These are phyloP conservation scores for Earliella scabrosa DNA, from an alignment of 1,284 basidiomycete species.

Conservation along the genomic window DNA sequence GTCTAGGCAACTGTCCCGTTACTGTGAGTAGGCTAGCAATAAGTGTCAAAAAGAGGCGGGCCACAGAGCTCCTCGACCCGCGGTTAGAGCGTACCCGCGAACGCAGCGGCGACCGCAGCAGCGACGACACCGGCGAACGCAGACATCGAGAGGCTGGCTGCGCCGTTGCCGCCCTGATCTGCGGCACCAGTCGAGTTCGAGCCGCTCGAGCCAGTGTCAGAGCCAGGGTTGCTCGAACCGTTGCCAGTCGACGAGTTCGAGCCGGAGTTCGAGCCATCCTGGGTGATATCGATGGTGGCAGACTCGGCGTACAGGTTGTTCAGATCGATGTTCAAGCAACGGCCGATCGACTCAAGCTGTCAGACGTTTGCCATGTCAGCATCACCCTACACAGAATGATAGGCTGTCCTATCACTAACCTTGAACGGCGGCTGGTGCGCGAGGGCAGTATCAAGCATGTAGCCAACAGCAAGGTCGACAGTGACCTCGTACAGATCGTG, in stretches of 20 bases:
- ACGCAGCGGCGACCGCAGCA: constrained; percentile 6
- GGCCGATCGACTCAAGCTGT: constrained; percentile 69
- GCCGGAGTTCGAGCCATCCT: constrained; percentile 37
- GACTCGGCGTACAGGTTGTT: constrained; percentile 68
- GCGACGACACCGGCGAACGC: constrained; percentile 11
- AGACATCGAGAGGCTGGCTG: constrained; percentile 1
- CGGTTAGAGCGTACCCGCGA: constrained; percentile 11
- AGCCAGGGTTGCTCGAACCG: not conserved
- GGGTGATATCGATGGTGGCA: constrained; percentile 52
- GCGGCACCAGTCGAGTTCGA: too few relatives aligned
- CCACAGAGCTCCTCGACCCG: too few relatives aligned
- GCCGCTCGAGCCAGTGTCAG: too few relatives aligned
- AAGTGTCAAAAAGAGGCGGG: too few relatives aligned
- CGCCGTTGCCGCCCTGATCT: not conserved
- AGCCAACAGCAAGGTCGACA: constrained; percentile 88
- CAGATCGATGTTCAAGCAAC: constrained; percentile 58
- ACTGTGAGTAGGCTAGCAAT: too few relatives aligned
- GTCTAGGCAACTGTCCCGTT: too few relatives aligned
- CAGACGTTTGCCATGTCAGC: not conserved
- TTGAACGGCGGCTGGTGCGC: constrained; percentile 63
- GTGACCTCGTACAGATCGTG: constrained; percentile 88
- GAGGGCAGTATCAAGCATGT: constrained; percentile 77
- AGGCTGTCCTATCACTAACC: constrained; percentile 40
- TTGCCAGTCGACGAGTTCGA: constrained; percentile 9
- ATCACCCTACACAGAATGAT: not conserved